Base-by-base conservation (phyloP, 805 yeast species). In the Lipomyces chichibuensis region DNA sequence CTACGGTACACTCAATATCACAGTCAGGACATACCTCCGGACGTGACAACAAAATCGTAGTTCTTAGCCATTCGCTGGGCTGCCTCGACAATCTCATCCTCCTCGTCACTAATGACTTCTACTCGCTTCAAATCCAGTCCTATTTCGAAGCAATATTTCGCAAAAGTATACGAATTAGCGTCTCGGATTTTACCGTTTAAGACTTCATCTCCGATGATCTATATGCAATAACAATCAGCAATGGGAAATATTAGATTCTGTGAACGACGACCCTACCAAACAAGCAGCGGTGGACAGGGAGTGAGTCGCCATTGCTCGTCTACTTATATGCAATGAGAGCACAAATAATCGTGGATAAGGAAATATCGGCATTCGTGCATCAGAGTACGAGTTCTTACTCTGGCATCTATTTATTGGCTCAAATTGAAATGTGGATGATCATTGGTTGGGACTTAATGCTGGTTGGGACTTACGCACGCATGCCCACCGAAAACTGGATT, bases 201-300 rank as follows among this genome's bases (percentile, higher is more conserved):
- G 1, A 92, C 89, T 77, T 92, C 97, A 77, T 92, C 97, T 4
- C 97, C 97, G 61, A 92, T 92, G 55, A 88, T 86, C 62, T 60
- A 39, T 13, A 52, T 17, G 49, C 60, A 14, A 33, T 58, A 7
- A 13, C 32, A 49, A 13, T 25, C 37, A 27, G 39, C 43, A 25
- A 7, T 7, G 11, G 11, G 25, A 55, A 14, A 7, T 14, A 17
- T 11, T 7, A 8, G 27, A 8, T n/a, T 14, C 23, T 43, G 20
- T 17, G 23, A 3, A 11, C 39, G 17, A 9, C 9, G 13, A 8
- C 29, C 65, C 0, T 54, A 66, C 70, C 33, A 66, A 57, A 69
- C 85, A 83, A 1, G 85, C 86, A 1, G 86, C 72, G 14, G 73
- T 70, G 37, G 59, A 61, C 11, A 70, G 35, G 5, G 70, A 85